Evolutionary conservation across 2,329 filamentous ascomycete species (phyloP).

Genomic region (Sporothrix inflata): DNA sequence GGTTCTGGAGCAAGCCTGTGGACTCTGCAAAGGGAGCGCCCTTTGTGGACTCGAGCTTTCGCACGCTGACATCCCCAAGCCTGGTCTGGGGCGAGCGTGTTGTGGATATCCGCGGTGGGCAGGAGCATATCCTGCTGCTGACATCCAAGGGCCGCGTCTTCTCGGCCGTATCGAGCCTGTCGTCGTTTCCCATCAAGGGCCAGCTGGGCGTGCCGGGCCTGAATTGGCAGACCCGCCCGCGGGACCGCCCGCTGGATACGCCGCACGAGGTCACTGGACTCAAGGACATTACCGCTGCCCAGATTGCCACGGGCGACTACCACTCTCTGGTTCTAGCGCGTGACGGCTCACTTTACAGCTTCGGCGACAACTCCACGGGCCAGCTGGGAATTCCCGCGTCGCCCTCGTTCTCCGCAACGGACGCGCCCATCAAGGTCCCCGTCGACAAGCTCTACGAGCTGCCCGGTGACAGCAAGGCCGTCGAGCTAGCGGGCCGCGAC

Average conservation of each 20-base stretch:
- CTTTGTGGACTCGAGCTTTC: slow-evolving; percentile 58
- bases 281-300: slow-evolving; percentile 68
- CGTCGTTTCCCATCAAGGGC: slow-evolving; percentile 77
- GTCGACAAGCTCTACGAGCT: slow-evolving; percentile 70
- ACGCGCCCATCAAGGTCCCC: slow-evolving; percentile 71
- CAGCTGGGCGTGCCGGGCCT: slow-evolving; percentile 87
- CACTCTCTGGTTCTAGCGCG: slow-evolving; percentile 81
- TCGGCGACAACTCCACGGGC: slow-evolving; percentile 90
- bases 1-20: slow-evolving; percentile 62
- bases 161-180: slow-evolving; percentile 78
- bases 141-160: slow-evolving; percentile 86
- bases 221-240: slow-evolving; percentile 75
- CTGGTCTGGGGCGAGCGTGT: slow-evolving; percentile 73
- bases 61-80: slow-evolving; percentile 66
- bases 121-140: slow-evolving; percentile 84
- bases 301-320: slow-evolving; percentile 82
- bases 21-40: slow-evolving; percentile 34
- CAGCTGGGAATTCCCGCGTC: slow-evolving; percentile 83
- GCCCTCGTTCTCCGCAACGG: slow-evolving; percentile 62
- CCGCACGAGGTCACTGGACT: slow-evolving; percentile 78
- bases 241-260: slow-evolving; percentile 76
- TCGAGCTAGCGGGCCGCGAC: slow-evolving; percentile 41
- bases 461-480: slow-evolving; percentile 55
- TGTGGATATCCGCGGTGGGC: slow-evolving; percentile 72
- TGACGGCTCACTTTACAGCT: slow-evolving; percentile 77